Conservation (phyloP, 305 asterid genomes). For the Coffea humblotiana region DNA sequence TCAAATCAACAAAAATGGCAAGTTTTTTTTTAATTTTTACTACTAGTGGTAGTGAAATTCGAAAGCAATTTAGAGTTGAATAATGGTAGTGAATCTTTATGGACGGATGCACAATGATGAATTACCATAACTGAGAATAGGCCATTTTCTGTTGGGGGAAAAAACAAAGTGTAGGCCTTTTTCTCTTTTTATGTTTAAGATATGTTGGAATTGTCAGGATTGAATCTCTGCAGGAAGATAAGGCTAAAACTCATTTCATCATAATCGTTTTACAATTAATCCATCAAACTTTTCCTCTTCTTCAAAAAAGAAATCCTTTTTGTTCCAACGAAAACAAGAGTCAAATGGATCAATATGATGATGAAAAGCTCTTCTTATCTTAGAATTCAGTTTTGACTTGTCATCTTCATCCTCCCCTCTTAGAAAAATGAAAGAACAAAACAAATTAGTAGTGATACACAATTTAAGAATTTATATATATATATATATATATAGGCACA, state of each 20-base stretch:
- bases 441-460: background rate
- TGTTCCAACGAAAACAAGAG: background rate
- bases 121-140: background rate
- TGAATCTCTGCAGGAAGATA: background rate
- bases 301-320: no score
- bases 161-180: background rate
- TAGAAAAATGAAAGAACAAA: background rate
- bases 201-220: background rate
- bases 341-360: background rate
- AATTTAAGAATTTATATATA: background rate
- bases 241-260: background rate
- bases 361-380: no score
- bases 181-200: no score
- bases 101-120: conserved; percentile 2
- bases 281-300: background rate
- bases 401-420: background rate
- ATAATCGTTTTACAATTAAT: no score
- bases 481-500: no score
- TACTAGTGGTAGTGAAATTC: background rate
- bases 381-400: background rate
- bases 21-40: background rate
- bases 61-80: conserved; percentile 13
- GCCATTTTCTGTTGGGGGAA: background rate
- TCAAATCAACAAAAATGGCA: background rate
- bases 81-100: background rate